These are phyloP conservation scores for Aurantiochytrium sp. DNA, from an alignment of 108 stramenopile genomes.

Conservation along the genomic window DNA sequence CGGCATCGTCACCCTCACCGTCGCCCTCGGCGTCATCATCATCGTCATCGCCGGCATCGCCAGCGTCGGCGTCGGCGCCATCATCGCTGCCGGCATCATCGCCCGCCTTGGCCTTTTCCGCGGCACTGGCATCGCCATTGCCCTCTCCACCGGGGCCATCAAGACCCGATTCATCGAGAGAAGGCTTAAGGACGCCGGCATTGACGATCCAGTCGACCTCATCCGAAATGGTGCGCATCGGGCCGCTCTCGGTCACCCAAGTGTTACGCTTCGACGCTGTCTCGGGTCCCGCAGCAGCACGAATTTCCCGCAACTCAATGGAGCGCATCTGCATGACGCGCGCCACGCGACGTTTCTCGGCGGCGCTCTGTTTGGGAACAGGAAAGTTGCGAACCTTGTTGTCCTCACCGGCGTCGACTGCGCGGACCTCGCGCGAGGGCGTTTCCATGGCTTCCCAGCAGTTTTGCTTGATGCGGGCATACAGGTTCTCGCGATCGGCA, in stretches of 20 bases:
- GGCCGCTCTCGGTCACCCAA: not conserved
- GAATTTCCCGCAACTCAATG: constrained; percentile 20
- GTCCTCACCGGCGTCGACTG: not conserved
- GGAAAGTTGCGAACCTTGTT: constrained; percentile 17
- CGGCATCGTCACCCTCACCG: not conserved
- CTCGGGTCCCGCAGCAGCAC: not conserved
- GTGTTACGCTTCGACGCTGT: not conserved
- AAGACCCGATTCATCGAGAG: not conserved
- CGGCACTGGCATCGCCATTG: not conserved
- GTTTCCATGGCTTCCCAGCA: constrained; percentile 33
- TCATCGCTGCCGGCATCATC: not conserved
- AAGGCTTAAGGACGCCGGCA: not conserved
- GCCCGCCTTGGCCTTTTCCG: not conserved
- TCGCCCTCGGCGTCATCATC: not conserved
- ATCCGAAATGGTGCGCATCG: not conserved
- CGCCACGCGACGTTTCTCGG: not conserved
- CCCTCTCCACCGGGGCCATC: not conserved
- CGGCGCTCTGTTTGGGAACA: not conserved
- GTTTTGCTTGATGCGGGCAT: constrained; percentile 3
- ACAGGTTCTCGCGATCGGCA: not conserved
- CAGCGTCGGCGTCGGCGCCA: not conserved
- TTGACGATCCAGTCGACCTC: constrained; percentile 23
- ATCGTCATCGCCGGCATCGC: not conserved
- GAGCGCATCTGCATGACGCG: constrained; percentile 12
- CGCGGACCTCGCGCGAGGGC: not conserved